Evolutionary conservation across 768 basidiomycete genomes (phyloP).

Genomic region (Dacryopinax spathularia): DNA sequence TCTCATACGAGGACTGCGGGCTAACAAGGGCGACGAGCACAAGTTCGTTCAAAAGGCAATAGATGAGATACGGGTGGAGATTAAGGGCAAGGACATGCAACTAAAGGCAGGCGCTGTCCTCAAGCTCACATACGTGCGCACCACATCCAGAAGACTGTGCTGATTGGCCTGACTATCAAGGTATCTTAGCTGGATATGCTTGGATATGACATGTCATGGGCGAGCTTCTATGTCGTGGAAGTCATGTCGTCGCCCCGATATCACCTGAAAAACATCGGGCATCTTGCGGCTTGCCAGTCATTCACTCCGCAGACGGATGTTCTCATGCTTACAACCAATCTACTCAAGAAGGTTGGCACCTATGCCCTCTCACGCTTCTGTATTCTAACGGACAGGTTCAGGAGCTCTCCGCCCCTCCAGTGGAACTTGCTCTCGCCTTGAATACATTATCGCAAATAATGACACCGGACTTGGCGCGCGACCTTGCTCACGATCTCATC

Average conservation of each 20-base stretch:
- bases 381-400: constrained; percentile 21
- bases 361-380: constrained; percentile 12
- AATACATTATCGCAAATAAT: constrained; percentile 75
- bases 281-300: constrained; percentile 82
- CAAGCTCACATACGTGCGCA: constrained; percentile 89
- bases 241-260: constrained; percentile 89
- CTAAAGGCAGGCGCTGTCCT: constrained; percentile 88
- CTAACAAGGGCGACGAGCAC: constrained; percentile 86
- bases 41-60: constrained; percentile 86
- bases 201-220: constrained; percentile 87
- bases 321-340: constrained; percentile 90
- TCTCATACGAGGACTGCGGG: constrained; percentile 85
- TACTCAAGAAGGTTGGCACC: constrained; percentile 70
- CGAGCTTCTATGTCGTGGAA: constrained; percentile 92
- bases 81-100: constrained; percentile 89
- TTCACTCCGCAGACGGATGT: constrained; percentile 93
- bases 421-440: constrained; percentile 60
- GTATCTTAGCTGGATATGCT: constrained; percentile 80
- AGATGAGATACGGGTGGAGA: constrained; percentile 85
- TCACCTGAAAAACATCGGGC: constrained; percentile 90
- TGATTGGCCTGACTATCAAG: not conserved
- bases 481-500: constrained; percentile 72
- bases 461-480: constrained; percentile 78
- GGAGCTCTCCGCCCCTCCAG: constrained; percentile 67
- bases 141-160: not conserved